Evolutionary conservation across 2,329 filamentous ascomycete genomes (phyloP), one percentile per base, ranked within the genome.

Genomic region (Penicillium vulpinum): DNA sequence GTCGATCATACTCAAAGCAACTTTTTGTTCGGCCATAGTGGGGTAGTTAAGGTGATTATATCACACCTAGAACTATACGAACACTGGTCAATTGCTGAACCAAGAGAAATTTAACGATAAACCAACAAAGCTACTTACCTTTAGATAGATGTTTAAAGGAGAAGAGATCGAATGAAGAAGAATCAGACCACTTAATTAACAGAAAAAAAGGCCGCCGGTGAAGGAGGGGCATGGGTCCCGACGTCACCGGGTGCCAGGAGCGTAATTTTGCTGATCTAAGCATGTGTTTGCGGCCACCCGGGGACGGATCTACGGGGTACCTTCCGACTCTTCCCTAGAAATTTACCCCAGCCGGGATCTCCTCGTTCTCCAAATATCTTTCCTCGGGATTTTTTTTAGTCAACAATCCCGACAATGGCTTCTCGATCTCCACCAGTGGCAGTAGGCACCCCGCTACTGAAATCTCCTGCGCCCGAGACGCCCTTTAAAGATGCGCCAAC

Each of bases 11-110:
- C 83, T 89, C 69, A 90, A 80, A 62, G 86, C 87, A 62, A 83
- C 82, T 76, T 89, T 89, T 61, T 89, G 85, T 71, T 89, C 83
- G 62, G 81, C 81, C 86, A 89, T 89, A 64, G 72, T 81, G 75
- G 66, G 64, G 62, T 59, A 63, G 36, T 50, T 56, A 54, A 55
- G 11, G 43, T 59, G 56, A 59, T 41, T 54, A 54, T 52, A 62
- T 58, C 57, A 51, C 47, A 63, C 58, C 58, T 61, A 62, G 35
- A 38, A 31, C n/a, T 22, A 43, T 16, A 51, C 13, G 47, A 26
- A 35, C 22, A 49, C 28, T 22, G 36, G 57, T 70, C 60, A 66
- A 67, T 69, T 60, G 54, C 44, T 57, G 55, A 56, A 50, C 48
- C 26, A 18, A 28, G 56, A 24, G 35, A 51, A 56, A 16, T 4